phyloP scores from a whole-genome alignment of 2,329 filamentous ascomycete genomes.

The Xylaria multiplex region DNA sequence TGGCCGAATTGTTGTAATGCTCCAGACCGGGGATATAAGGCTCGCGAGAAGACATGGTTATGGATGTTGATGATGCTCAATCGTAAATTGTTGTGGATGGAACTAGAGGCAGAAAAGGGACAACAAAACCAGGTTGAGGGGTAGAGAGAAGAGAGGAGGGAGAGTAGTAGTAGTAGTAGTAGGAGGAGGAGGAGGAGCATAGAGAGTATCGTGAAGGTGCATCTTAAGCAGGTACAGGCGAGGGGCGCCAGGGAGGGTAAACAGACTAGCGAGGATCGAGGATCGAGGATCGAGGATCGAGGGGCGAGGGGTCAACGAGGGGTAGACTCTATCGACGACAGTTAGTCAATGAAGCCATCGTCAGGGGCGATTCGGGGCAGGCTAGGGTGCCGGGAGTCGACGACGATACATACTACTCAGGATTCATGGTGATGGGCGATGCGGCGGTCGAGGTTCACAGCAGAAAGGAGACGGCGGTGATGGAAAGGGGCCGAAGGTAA shows the following conservation, averaged over 20 bases:
- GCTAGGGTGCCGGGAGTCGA: conserved; percentile 35
- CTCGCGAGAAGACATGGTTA: conserved; percentile 30
- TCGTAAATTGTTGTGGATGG: conserved; percentile 25
- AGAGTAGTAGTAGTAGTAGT: not conserved
- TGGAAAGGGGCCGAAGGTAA: conserved; percentile 19
- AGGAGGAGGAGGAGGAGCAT: conserved; percentile 19
- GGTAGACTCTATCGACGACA: conserved; percentile 40
- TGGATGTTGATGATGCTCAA: conserved; percentile 11
- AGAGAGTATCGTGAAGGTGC: conserved; percentile 7
- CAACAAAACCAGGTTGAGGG: conserved; percentile 15
- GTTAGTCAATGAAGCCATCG: conserved; percentile 35
- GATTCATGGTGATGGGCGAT: conserved; percentile 77
- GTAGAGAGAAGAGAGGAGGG: conserved; percentile 17
- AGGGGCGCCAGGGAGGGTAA: conserved; percentile 22
- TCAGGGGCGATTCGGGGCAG: conserved; percentile 6
- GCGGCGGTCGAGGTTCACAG: conserved; percentile 40
- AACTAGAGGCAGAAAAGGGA: not conserved
- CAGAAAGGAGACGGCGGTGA: conserved; percentile 31
- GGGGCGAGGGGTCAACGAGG: conserved; percentile 29
- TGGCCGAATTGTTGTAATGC: conserved; percentile 39
- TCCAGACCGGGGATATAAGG: conserved; percentile 37
- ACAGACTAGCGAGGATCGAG: conserved; percentile 3
- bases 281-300: conserved; percentile 13
- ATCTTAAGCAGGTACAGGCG: conserved; percentile 18
- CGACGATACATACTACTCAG: conserved; percentile 79